Percentiles rank a stretch among this genome's conserved stretches.
phyloP scores from a whole-genome alignment of 2,329 filamentous ascomycete species.

The Paecilomyces dactylethromorphus region DNA sequence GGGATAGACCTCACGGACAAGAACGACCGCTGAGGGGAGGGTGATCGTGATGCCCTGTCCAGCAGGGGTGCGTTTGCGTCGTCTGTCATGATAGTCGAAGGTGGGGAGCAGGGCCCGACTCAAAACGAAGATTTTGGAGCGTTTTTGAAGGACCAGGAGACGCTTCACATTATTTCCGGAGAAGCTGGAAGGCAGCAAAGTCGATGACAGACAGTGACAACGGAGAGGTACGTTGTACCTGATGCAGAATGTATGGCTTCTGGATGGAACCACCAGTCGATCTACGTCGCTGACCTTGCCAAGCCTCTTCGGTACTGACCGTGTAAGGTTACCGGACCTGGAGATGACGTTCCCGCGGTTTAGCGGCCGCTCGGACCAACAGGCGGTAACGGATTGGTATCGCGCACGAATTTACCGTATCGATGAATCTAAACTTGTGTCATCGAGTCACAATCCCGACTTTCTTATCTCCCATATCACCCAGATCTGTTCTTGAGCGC shows the following conservation, averaged over 20 bases:
- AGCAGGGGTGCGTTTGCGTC: constrained; percentile 26
- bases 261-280: background rate
- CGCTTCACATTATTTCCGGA: background rate
- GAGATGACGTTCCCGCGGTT: constrained; percentile 2
- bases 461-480: background rate
- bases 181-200: background rate
- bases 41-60: constrained; percentile 15
- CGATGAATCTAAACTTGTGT: background rate
- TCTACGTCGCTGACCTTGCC: background rate
- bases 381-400: background rate
- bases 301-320: background rate
- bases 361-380: background rate
- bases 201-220: background rate
- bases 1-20: constrained; percentile 9
- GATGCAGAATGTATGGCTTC: background rate
- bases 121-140: constrained; percentile 4
- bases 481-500: background rate
- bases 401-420: constrained; percentile 1
- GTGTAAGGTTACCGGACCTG: background rate
- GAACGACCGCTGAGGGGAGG: constrained; percentile 13
- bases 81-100: constrained; percentile 23
- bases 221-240: background rate
- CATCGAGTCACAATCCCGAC: background rate
- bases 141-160: background rate
- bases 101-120: background rate